Conservation (phyloP, 139 green algal genomes). For the Chlorella sp. region DNA sequence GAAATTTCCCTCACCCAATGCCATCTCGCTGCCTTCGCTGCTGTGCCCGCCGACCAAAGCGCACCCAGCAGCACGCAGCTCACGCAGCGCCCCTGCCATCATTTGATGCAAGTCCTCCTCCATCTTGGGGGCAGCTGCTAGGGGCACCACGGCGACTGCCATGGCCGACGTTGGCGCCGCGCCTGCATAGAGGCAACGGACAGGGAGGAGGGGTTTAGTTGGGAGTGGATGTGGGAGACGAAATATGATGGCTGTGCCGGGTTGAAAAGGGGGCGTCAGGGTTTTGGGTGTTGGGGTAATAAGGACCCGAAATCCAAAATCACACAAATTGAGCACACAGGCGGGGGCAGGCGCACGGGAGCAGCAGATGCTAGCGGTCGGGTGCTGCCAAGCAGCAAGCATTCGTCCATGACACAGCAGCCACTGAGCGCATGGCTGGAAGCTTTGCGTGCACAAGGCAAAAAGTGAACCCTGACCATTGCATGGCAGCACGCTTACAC, state of each 20-base stretch:
- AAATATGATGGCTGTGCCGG: no score
- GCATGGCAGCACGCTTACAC: neutral
- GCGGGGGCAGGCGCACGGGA: neutral
- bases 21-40: slow-evolving; percentile 77
- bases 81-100: slow-evolving; percentile 70
- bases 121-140: slow-evolving; percentile 61
- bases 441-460: neutral
- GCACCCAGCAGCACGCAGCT: slow-evolving; percentile 74
- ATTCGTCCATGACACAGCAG: neutral
- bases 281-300: no score
- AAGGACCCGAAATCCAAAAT: no score
- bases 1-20: slow-evolving; percentile 59
- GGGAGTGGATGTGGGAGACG: no score
- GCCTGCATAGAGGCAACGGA: slow-evolving; percentile 35
- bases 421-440: neutral
- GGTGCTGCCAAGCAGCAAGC: neutral
- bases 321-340: no score
- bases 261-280: no score
- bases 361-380: neutral
- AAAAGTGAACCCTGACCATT: no score
- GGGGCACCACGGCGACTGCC: slow-evolving; percentile 79
- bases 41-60: slow-evolving; percentile 87
- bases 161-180: slow-evolving; percentile 77
- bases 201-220: no score
- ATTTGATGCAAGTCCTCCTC: slow-evolving; percentile 85